These are phyloP conservation scores for Hypocreales sp. DNA, from an alignment of 2,329 filamentous ascomycete species.

Conservation along the genomic window DNA sequence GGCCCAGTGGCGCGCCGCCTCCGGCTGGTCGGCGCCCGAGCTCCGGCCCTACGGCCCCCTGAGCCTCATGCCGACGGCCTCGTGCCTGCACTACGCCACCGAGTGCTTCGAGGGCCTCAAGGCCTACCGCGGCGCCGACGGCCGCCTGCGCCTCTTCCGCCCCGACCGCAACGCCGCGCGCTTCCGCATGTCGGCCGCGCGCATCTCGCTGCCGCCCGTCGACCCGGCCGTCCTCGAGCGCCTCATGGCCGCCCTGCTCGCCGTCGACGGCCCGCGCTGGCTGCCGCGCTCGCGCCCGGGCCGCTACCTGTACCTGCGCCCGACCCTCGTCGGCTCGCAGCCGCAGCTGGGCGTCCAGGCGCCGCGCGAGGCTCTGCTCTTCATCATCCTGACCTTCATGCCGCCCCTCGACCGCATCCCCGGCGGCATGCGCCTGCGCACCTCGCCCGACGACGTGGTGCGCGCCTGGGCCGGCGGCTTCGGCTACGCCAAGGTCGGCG, in stretches of 20 bases:
- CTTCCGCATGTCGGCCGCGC: constrained; percentile 40
- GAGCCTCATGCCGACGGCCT: constrained; percentile 65
- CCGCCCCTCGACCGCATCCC: constrained; percentile 33
- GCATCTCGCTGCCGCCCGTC: constrained; percentile 64
- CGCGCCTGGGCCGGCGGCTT: constrained; percentile 90
- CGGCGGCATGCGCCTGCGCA: constrained; percentile 58
- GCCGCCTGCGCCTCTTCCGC: constrained; percentile 63
- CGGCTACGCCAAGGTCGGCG: constrained; percentile 81
- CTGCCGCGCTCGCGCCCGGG: constrained; percentile 54
- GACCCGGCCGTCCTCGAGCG: constrained; percentile 55
- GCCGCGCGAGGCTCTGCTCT: constrained; percentile 75
- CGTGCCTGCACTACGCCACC: constrained; percentile 74
- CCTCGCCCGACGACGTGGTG: constrained; percentile 66
- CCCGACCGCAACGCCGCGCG: constrained; percentile 56
- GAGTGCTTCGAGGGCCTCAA: constrained; percentile 84
- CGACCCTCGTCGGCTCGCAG: constrained; percentile 74
- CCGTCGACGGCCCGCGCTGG: constrained; percentile 64
- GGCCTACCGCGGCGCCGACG: constrained; percentile 65
- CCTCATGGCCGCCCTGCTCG: constrained; percentile 56
- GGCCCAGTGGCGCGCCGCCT: constrained; percentile 45
- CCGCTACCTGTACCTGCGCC: constrained; percentile 69
- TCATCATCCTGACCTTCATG: constrained; percentile 57
- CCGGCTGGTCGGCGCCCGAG: constrained; percentile 60
- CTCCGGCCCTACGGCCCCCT: constrained; percentile 67
- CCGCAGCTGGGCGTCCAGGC: constrained; percentile 65